These are phyloP conservation scores for Phytophthora aleatoria DNA, from an alignment of 352 stramenopile genomes.

Conservation along the genomic window DNA sequence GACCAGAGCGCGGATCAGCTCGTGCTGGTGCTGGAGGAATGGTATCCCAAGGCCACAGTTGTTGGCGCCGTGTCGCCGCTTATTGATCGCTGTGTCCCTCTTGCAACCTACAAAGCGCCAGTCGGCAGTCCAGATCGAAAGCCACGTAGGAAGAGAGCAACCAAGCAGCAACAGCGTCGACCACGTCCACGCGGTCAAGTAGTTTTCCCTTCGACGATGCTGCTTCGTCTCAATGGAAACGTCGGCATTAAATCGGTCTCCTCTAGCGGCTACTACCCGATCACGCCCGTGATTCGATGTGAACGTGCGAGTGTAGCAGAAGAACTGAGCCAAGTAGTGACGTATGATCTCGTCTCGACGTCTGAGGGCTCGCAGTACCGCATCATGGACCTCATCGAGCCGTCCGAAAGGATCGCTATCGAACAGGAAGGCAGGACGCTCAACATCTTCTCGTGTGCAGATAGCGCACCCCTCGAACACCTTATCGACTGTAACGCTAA, in stretches of 20 bases:
- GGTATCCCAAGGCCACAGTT: conserved; percentile 44
- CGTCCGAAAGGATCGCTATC: conserved; percentile 24
- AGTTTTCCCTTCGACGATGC: conserved; percentile 47
- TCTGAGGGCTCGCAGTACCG: conserved; percentile 1
- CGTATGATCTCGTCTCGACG: conserved; percentile 32
- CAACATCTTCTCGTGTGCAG: conserved; percentile 41
- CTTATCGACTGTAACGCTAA: conserved; percentile 10
- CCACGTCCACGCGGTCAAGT: conserved; percentile 15
- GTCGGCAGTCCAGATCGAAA: conserved; percentile 7
- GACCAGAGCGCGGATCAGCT: conserved; percentile 51
- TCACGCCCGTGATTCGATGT: conserved; percentile 52
- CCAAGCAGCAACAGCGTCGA: conserved; percentile 12
- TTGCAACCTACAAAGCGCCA: conserved; percentile 27
- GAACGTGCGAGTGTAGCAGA: conserved; percentile 15
- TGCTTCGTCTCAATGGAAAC: conserved; percentile 46
- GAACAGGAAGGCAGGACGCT: conserved; percentile 29
- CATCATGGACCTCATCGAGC: conserved; percentile 34
- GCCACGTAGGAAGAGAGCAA: conserved; percentile 10
- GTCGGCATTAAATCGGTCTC: conserved; percentile 42
- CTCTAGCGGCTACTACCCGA: conserved; percentile 47
- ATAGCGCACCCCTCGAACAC: conserved; percentile 22
- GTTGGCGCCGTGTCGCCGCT: conserved; percentile 51
- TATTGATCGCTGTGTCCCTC: conserved; percentile 41
- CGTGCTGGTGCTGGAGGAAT: conserved; percentile 34
- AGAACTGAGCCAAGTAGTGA: conserved; percentile 15